phyloP scores from a whole-genome alignment of 129 eudicot species.

The Glebionis coronaria region DNA sequence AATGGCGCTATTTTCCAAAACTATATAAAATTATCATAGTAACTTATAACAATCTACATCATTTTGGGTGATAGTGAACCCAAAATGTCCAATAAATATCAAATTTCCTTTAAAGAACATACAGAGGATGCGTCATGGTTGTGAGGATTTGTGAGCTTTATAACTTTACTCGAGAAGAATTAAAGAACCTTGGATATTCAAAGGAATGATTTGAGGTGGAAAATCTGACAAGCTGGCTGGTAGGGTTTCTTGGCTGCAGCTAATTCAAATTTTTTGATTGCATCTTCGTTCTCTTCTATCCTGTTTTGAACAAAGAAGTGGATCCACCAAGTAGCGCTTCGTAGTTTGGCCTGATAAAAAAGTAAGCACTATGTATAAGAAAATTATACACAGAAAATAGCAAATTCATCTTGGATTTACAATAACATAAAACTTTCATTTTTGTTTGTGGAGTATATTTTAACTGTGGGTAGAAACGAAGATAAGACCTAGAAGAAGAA shows the following conservation, averaged over 20 bases:
- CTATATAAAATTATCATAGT: conserved; percentile 14
- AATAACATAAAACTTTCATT: too few species aligned
- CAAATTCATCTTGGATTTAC: too few species aligned
- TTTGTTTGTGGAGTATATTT: too few species aligned
- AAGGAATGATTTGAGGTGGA: conserved; percentile 53
- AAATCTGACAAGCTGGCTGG: conserved; percentile 51
- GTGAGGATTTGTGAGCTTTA: conserved; percentile 15
- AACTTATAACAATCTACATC: conserved; percentile 25
- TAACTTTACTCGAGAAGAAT: conserved; percentile 4
- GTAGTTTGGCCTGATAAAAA: conserved; percentile 51
- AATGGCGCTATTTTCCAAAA: not conserved
- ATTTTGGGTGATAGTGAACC: conserved; percentile 9
- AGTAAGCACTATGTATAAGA: not conserved
- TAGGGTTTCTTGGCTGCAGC: conserved; percentile 40
- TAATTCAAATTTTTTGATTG: conserved; percentile 53
- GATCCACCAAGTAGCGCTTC: conserved; percentile 73
- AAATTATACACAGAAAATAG: too few species aligned
- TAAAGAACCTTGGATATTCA: conserved; percentile 16
- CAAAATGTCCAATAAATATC: conserved; percentile 21
- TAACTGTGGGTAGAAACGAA: too few species aligned
- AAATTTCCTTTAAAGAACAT: conserved; percentile 5
- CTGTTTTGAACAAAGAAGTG: conserved; percentile 55
- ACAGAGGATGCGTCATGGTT: not conserved
- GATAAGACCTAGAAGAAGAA: too few species aligned
- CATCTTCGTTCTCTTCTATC: conserved; percentile 69